phyloP scores from a whole-genome alignment of 2,329 filamentous ascomycete species.

The Colletotrichum simmondsii region DNA sequence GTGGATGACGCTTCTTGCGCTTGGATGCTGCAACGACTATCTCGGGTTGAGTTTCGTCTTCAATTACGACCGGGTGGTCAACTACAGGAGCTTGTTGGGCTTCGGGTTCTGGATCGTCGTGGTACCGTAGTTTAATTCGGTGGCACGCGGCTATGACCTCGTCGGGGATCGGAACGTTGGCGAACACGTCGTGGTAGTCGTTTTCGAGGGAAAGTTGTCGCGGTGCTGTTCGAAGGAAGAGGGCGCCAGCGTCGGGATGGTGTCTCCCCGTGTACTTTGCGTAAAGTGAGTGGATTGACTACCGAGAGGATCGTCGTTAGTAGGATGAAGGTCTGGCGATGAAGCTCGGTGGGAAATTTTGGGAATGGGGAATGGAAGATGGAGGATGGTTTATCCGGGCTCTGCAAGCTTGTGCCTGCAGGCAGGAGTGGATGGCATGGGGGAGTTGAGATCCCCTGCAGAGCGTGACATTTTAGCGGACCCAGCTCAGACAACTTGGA shows the following conservation, averaged over 20 bases:
- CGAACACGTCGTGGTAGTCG: not conserved
- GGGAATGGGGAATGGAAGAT: not conserved
- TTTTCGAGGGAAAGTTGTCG: not conserved
- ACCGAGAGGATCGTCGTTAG: not conserved
- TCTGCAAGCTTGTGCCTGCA: not conserved
- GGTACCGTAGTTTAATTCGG: not conserved
- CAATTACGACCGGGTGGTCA: not conserved
- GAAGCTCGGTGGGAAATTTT: constrained; percentile 12
- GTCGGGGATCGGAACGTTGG: constrained; percentile 3
- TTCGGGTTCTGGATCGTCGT: not conserved
- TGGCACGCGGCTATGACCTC: not conserved
- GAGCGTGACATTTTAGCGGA: not conserved
- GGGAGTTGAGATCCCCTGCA: not conserved
- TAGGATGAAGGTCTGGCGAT: not conserved
- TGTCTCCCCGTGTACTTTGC: not conserved
- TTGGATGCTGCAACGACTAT: not conserved
- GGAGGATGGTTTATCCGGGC: constrained; percentile 14
- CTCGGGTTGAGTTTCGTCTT: not conserved
- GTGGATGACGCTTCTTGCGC: not conserved
- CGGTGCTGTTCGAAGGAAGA: not conserved
- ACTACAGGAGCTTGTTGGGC: not conserved
- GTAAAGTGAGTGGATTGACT: constrained; percentile 3
- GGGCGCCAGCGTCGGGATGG: not conserved
- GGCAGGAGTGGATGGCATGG: not conserved
- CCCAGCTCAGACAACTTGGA: not conserved